phyloP scores from a whole-genome alignment of 176 grass and related monocot species.

The Rhynchospora pubera region DNA sequence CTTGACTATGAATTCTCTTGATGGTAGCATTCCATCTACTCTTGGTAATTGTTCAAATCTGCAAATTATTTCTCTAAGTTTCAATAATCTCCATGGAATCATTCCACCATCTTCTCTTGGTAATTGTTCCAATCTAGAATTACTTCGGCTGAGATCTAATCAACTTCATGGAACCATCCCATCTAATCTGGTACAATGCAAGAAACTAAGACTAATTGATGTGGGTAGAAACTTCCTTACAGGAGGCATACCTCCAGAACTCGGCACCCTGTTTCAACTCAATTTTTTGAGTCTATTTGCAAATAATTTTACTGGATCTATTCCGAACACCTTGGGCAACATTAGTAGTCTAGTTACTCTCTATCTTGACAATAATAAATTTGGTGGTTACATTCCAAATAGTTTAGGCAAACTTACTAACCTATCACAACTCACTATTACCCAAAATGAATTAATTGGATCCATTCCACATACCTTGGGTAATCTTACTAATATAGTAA shows the following conservation, averaged over 20 bases:
- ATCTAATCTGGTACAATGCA: slow-evolving; percentile 15
- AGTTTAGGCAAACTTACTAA: slow-evolving; percentile 5
- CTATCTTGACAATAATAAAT: background rate
- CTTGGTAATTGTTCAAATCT: slow-evolving; percentile 24
- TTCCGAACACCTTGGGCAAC: slow-evolving; percentile 33
- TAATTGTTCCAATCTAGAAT: slow-evolving; percentile 19
- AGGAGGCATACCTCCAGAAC: background rate
- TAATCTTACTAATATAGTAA: background rate
- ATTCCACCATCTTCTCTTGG: slow-evolving; percentile 27
- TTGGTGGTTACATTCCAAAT: slow-evolving; percentile 24
- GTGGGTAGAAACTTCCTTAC: slow-evolving; percentile 7
- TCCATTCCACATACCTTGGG: background rate
- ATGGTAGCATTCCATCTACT: slow-evolving; percentile 21
- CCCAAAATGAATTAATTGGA: background rate
- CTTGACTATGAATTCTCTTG: no score
- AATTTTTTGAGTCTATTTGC: background rate
- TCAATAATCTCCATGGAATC: slow-evolving; percentile 18
- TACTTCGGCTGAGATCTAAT: background rate
- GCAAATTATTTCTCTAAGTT: background rate
- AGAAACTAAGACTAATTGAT: background rate
- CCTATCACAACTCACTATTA: background rate
- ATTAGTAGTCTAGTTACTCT: background rate
- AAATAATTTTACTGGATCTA: slow-evolving; percentile 10
- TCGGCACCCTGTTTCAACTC: background rate
- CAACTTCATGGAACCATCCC: slow-evolving; percentile 20